Base-by-base conservation (phyloP, 176 grass and related monocot genomes). In the Thinopyrum elongatum region DNA sequence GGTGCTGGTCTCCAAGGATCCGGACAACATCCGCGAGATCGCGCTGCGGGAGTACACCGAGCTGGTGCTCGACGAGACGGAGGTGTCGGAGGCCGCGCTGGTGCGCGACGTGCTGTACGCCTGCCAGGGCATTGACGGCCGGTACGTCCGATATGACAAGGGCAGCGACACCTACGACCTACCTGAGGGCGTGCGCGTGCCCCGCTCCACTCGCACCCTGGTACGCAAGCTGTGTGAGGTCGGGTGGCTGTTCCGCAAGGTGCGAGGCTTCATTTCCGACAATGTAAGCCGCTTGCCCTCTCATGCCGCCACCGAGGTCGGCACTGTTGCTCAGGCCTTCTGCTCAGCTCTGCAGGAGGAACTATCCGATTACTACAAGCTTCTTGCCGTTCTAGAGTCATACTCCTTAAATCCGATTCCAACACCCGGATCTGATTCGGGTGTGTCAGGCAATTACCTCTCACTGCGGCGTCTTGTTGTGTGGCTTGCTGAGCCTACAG, bases 61-160 rank as follows among this genome's bases (percentile, higher is more conserved):
- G 9, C 91, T 95, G 84, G 95, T 98, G 59, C 92, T 98, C 83
- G 95, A 98, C 79, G 93, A 93, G 77, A 92, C 87, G 3, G 95
- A 98, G 85, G 91, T 92, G 13, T 84, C 93, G 4, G 95, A 98
- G 74, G 94, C 93, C 3, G 91, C 93, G 61, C 89, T 98, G 16
- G 95, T 98, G 31, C 88, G 95, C 71, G 93, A 98, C 68, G 90
- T 98, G 63, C 91, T 98, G 29, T 98, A 94, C 85, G 93, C 93
- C 10, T 98, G 95, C 87, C 95, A 98, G 91, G 95, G 91, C 68
- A 98, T 98, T 8, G 91, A 98, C 78, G 95, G 95, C 53, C 93
- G 91, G 11, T 95, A 95, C 7, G 89, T 98, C 23, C 84, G 89
- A 11, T 98, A 86, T 13, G 91, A 90, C 83, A 95, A 87, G 86